Evolutionary conservation across 192 early-diverging fungal genomes (phyloP).

Genomic region (Coemansia reversa): DNA sequence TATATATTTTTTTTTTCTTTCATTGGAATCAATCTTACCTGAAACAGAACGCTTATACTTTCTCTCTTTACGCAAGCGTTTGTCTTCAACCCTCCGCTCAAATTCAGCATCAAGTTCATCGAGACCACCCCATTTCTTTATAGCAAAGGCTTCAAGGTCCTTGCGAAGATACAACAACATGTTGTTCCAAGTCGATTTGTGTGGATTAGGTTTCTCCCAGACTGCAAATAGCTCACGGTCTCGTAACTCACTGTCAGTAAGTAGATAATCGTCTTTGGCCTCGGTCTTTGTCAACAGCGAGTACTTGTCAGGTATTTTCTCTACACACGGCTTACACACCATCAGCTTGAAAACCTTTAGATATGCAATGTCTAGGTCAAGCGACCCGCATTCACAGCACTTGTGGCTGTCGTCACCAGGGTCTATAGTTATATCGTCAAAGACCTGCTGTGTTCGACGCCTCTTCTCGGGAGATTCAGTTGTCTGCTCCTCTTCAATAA

Average conservation of each 20-base stretch:
- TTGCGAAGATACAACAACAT: constrained; percentile 91
- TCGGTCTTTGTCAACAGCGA: constrained; percentile 96
- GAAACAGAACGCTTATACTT: constrained; percentile 77
- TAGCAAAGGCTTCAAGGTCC: constrained; percentile 90
- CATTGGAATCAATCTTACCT: constrained; percentile 8
- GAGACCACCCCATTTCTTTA: constrained; percentile 87
- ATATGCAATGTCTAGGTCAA: constrained; percentile 80
- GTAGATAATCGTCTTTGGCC: constrained; percentile 87
- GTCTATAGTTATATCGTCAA: constrained; percentile 17
- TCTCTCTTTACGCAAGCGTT: constrained; percentile 77
- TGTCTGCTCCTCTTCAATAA: constrained; percentile 64
- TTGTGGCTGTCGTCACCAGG: constrained; percentile 62
- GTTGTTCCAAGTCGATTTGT: constrained; percentile 93
- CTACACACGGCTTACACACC: constrained; percentile 79
- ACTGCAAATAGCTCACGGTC: constrained; percentile 74
- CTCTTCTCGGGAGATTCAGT: constrained; percentile 28
- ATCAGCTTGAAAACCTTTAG: constrained; percentile 67
- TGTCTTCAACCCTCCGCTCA: constrained; percentile 72
- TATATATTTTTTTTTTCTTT: no score
- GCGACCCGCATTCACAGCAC: constrained; percentile 80
- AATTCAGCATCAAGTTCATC: constrained; percentile 88
- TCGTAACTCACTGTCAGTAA: constrained; percentile 93
- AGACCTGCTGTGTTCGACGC: constrained; percentile 12
- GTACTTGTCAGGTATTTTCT: constrained; percentile 79
- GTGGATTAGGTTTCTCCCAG: constrained; percentile 91